Evolutionary conservation across 345 rosid genomes (phyloP), one percentile per base, ranked within the genome.

Genomic region (Pistacia vera): DNA sequence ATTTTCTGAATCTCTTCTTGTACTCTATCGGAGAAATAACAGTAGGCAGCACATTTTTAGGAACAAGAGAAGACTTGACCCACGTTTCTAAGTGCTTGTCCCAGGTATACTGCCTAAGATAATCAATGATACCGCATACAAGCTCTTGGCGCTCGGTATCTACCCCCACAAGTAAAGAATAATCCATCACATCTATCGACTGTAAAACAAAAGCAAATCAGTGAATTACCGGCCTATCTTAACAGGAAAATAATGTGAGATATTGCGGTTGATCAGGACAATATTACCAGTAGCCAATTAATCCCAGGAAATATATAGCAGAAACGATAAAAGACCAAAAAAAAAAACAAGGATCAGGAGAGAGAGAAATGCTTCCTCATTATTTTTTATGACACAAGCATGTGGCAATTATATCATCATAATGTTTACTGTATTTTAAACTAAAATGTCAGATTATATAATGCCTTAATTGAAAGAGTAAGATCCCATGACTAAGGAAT

Each of bases 51-150:
- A 88, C 78, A 70, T 96, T 96, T 88, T 79, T 91, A 2, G 99
- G 97, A 30, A 91, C 94, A 35, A 96, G 85, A 5, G 99, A 94
- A 63, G 97, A 85, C 85, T 96, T 96, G 48, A 91, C 99, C 99
- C 97, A 96, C 17, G 99, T 94, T 85, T 96, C 99, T 5, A 94
- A 78, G 54, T 93, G 98, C 77, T 96, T 96, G 87, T 96, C 99
- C 98, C 93, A 96, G 18, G 99, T 96, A 79, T 92, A 96, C 86
- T 96, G 98, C 77, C 99, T 87, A 8, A 96, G 95, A 63, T 92
- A 96, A 82, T 96, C 99, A 4, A 96, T 96, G 30, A 96, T 96
- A 77, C 99, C 99, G 76, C 99, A 94, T 38, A 92, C 98, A 72
- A 94, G 97, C 84, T 89, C 94, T 35, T 51, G 88, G 48, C 77